Evolutionary conservation across 108 stramenopile genomes (phyloP), one percentile per base, ranked within the genome.

Genomic region (Discostella pseudostelligera): DNA sequence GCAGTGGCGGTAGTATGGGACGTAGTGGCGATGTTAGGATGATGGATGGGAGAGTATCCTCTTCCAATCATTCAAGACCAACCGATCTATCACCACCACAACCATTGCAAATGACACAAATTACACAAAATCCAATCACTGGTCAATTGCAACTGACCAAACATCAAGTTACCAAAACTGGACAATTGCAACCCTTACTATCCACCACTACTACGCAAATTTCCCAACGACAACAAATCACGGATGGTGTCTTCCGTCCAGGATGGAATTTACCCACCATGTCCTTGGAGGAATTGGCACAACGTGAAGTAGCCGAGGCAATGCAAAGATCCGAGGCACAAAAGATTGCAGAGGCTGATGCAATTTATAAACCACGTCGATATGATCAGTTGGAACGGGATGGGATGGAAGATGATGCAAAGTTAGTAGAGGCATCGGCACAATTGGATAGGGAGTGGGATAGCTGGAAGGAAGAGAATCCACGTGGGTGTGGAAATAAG

Each of bases 251-350:
- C 11, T 98, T 98, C 74, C 91, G 88, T 39, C 97, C 96, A 1
- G 81, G 89, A 16, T 94, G 95, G 89, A 89, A 89, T 57, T 96
- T 83, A 61, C 98, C 98, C 6, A 98, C 98, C 36, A 96, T 98
- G 95, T 74, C 91, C 19, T 60, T 98, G 8, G 94, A 96, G 37
- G 95, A 97, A 65, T 72, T 97, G 40, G 98, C 82, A n/a, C 88
- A 96, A 28, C 48, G 79, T 7, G 98, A 98, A 80, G 67, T 86
- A 17, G 76, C 59, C 25, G 87, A 90, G 5, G 97, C 95, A 3
- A 81, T 89, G 40, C 85, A 81, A 58, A 72, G 95, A 37, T 84
- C 82, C n/a, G 80, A 68, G 22, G 66, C 76, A 12, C 90, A 93
- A 59, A 88, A 86, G n/a, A 67, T 73, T 57, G 81, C 83, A 0